Evolutionary conservation across 768 basidiomycete genomes (phyloP), one percentile per base, ranked within the genome.

Genomic region (Suillus subalutaceus): DNA sequence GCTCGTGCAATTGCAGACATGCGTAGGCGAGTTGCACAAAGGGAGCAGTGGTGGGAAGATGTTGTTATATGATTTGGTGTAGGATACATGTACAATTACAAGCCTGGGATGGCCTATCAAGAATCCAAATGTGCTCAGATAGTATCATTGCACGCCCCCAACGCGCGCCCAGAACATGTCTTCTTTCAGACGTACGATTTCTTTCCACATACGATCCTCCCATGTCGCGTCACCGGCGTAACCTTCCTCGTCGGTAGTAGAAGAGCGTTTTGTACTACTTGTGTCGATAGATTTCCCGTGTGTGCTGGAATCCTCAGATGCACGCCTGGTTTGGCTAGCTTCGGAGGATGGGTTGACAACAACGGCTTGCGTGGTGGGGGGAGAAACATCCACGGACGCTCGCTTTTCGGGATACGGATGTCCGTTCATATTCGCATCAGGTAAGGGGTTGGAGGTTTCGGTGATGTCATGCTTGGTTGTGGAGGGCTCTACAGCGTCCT

Each of bases 111-210:
- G n/a, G n/a, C n/a, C n/a, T n/a, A n/a, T n/a, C n/a, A n/a, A n/a
- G n/a, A n/a, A n/a, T n/a, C n/a, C n/a, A n/a, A n/a, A n/a, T n/a
- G n/a, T n/a, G n/a, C n/a, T n/a, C n/a, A n/a, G n/a, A n/a, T n/a
- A n/a, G n/a, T n/a, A n/a, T n/a, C n/a, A n/a, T n/a, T n/a, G 77
- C 62, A 80, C 63, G 7, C 84, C 87, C 0, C 93, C 93, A 57
- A 93, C 77, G 63, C 94, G 80, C 26, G 93, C 90, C 90, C 88
- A 94, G 74, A 92, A 95, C 91, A 95, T 91, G 52, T 91, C 89
- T 75, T 94, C 92, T 66, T 88, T 85, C 68, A 96, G 74, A 53
- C 82, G 82, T 20, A 87, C 82, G 23, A 96, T 74, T 78, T 93
- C 91, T 72, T 89, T 90, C 92, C 93, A 95, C 23, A 90, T 88